Conservation (phyloP, 2,329 filamentous ascomycete species). For the Penicillium sp. region DNA sequence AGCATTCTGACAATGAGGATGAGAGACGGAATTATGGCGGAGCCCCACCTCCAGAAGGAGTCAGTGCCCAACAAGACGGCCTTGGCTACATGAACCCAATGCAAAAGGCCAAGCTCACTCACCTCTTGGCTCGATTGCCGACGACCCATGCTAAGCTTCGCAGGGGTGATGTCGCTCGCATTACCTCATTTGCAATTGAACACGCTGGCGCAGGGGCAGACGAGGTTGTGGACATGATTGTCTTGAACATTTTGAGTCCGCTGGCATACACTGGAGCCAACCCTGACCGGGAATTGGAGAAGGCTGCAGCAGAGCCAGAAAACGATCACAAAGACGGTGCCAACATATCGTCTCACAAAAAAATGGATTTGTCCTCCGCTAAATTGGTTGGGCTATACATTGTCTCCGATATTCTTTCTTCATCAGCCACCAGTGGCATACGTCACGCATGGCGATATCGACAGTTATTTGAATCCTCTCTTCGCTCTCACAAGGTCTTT, state of each 20-base stretch:
- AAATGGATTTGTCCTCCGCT: slow-evolving; percentile 67
- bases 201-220: slow-evolving; percentile 83
- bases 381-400: slow-evolving; percentile 82
- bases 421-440: slow-evolving; percentile 72
- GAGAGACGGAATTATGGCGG: slow-evolving; percentile 45
- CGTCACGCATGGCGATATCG: slow-evolving; percentile 86
- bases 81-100: slow-evolving; percentile 75
- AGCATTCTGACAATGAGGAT: slow-evolving; percentile 57
- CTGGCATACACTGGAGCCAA: slow-evolving; percentile 73
- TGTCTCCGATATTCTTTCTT: slow-evolving; percentile 76
- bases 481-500: slow-evolving; percentile 70
- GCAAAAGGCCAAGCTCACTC: slow-evolving; percentile 79
- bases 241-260: slow-evolving; percentile 77
- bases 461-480: slow-evolving; percentile 72
- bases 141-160: slow-evolving; percentile 71
- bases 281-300: slow-evolving; percentile 46
- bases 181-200: slow-evolving; percentile 85
- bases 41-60: slow-evolving; percentile 44
- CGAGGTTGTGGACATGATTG: slow-evolving; percentile 86
- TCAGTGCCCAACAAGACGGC: slow-evolving; percentile 43
- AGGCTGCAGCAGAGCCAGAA: slow-evolving; percentile 31
- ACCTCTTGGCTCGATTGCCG: slow-evolving; percentile 80
- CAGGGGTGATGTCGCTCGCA: slow-evolving; percentile 80
- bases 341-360: slow-evolving; percentile 38
- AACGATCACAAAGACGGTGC: slow-evolving; percentile 38